Base-by-base conservation (phyloP, 345 rosid genomes). In the Populus simonii region DNA sequence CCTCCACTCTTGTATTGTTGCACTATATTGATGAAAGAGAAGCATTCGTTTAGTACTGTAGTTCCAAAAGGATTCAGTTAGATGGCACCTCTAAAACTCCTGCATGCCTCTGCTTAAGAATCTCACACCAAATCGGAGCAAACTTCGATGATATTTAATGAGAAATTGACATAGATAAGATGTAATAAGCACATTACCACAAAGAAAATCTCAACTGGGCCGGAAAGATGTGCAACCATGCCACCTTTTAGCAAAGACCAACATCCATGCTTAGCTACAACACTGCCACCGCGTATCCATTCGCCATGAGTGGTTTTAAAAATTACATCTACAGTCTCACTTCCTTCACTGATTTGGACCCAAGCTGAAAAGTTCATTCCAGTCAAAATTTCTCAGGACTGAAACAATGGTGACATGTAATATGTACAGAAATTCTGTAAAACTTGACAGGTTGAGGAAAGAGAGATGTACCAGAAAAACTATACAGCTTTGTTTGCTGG, bases 191-290 rank as follows among this genome's bases (percentile, higher is more conserved):
- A 66, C 29, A 29, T 25, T 22, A 93, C 96, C 93, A 89, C 65
- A 22, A 92, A 82, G 72, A 86, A 75, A 79, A 91, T 82, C 39
- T 90, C 88, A 31, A 80, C 88, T 57, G 73, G 76, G 69, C 87
- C 84, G 22, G 92, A 83, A 80, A 84, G 79, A 74, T 91, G 75
- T 4, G 93, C 90, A 20, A 71, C 79, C 10, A 91, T 61, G 49
- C 97, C 98, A 39, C 94, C 96, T 88, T 90, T 90, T 23, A 92
- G 85, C 79, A 92, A 61, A 74, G 98, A 90, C 98, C 98, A 94
- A 78, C 96, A 94, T 41, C 93, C 87, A 23, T 85, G 59, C 68
- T 83, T 82, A 22, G 98, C 93, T 12, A 75, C 31, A 23, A 84
- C 88, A 76, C 78, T 63, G 66, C 94, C 96, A 8, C 83, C 90